Percentiles rank a stretch among this genome's conserved stretches.
Evolutionary conservation across 2,329 filamentous ascomycete species (phyloP).

Genomic region (Claviceps cyperi): DNA sequence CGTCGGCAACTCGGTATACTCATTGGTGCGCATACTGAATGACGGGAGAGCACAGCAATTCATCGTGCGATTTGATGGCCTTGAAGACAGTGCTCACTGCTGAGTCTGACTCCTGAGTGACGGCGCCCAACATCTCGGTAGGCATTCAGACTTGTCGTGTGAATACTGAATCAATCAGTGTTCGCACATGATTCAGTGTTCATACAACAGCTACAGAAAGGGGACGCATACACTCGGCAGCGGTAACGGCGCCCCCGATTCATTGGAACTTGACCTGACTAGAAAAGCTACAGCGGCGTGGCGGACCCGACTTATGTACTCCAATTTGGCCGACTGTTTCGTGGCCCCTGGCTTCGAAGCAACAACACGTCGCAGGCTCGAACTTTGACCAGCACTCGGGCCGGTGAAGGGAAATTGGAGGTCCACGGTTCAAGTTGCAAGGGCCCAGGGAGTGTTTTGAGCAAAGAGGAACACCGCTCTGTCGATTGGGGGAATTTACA

Average conservation of each 20-base stretch:
- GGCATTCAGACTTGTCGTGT: too few relatives aligned
- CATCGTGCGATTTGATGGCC: constrained; percentile 19
- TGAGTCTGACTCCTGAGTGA: too few relatives aligned
- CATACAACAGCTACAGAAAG: too few relatives aligned
- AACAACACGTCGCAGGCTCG: constrained; percentile 62
- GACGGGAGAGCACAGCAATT: constrained; percentile 30
- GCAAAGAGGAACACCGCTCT: constrained; percentile 35
- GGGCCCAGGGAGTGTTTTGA: constrained; percentile 30
- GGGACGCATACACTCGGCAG: constrained; percentile 17
- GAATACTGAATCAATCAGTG: too few relatives aligned
- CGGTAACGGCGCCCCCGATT: constrained; percentile 39
- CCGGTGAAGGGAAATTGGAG: constrained; percentile 38
- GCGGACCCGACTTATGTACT: constrained; percentile 39
- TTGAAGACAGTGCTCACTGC: constrained; percentile 39
- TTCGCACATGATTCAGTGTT: too few relatives aligned
- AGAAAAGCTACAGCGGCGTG: constrained; percentile 34
- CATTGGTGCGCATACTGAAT: constrained; percentile 64
- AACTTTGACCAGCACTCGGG: constrained; percentile 56
- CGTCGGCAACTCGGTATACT: constrained; percentile 51
- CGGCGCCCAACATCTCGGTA: too few relatives aligned
- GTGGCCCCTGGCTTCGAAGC: constrained; percentile 52
- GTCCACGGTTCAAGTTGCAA: constrained; percentile 43
- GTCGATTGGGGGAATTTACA: constrained; percentile 34
- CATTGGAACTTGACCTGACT: constrained; percentile 48
- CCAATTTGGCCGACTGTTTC: constrained; percentile 53